A percentile compares a stretch with the other conserved stretches of the same genome.
Evolutionary conservation across 1,284 basidiomycete species (phyloP).

Genomic region (Anthracocystis setariae): DNA sequence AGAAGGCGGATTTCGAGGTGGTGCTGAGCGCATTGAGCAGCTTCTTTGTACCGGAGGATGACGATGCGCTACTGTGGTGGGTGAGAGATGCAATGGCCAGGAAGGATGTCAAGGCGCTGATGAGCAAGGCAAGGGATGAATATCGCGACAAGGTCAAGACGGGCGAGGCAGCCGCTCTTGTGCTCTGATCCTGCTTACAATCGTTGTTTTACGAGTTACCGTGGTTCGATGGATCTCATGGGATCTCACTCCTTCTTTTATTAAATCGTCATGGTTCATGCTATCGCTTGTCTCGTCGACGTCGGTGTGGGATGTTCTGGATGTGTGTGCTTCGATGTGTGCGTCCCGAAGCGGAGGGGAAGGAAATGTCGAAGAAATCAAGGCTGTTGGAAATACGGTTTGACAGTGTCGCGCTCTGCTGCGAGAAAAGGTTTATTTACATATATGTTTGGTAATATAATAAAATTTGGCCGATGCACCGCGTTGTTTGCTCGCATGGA

Average conservation of each 20-base stretch:
- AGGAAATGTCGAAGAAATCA: not conserved
- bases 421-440: too few species aligned
- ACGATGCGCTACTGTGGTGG: constrained; percentile 62
- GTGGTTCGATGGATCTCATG: too few species aligned
- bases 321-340: constrained; percentile 1
- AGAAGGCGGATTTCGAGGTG: constrained; percentile 48
- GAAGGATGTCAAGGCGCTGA: constrained; percentile 24
- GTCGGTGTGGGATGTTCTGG: too few species aligned
- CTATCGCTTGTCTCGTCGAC: not conserved
- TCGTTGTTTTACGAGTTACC: not conserved
- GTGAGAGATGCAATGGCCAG: constrained; percentile 38
- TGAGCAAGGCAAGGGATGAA: constrained; percentile 27
- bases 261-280: not conserved
- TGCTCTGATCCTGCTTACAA: constrained; percentile 11
- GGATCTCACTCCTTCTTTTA: not conserved
- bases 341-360: not conserved
- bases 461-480: too few species aligned
- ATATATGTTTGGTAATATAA: too few species aligned
- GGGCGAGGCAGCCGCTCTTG: constrained; percentile 18
- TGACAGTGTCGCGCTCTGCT: constrained; percentile 1
- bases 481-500: too few species aligned
- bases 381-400: not conserved
- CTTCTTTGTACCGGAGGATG: constrained; percentile 58
- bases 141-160: constrained; percentile 18
- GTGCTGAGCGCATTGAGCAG: constrained; percentile 53